Conservation (phyloP, 257 asterid genomes). For the Paraleonurus japonicus region DNA sequence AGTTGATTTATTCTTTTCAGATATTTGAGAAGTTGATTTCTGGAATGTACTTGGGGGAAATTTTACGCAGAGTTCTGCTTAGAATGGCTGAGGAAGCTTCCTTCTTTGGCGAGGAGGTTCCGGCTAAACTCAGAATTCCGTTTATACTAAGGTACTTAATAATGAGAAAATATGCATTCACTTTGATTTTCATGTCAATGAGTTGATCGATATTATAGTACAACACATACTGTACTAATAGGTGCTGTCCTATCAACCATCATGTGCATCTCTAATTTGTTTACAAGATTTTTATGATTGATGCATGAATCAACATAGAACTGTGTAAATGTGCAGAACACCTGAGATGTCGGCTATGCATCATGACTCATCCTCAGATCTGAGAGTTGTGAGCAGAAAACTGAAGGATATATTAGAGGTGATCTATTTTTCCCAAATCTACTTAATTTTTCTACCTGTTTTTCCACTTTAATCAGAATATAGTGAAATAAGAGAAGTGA, state of each 20-base stretch:
- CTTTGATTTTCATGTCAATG: slow-evolving; percentile 1
- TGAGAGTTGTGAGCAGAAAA: slow-evolving; percentile 56
- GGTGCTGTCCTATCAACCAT: neutral
- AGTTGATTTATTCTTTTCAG: slow-evolving; percentile 36
- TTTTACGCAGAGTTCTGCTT: slow-evolving; percentile 67
- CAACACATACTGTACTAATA: neutral
- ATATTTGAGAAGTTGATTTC: slow-evolving; percentile 79
- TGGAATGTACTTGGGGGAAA: slow-evolving; percentile 96
- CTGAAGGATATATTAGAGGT: slow-evolving; percentile 69
- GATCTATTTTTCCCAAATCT: neutral
- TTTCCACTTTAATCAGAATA: neutral
- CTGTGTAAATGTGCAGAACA: slow-evolving; percentile 50
- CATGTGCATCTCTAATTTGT: too few species aligned
- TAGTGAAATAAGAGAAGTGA: too few species aligned
- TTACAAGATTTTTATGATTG: too few species aligned
- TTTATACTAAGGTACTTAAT: slow-evolving; percentile 54
- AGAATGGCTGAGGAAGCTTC: slow-evolving; percentile 79
- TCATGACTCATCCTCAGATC: slow-evolving; percentile 67
- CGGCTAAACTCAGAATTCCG: slow-evolving; percentile 58
- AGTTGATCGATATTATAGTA: slow-evolving; percentile 4
- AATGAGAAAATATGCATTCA: neutral
- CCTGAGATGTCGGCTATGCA: slow-evolving; percentile 92
- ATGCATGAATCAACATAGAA: neutral
- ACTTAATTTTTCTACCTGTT: neutral
- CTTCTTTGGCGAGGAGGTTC: slow-evolving; percentile 81